A percentile compares a stretch with the other conserved stretches of the same genome.
Evolutionary conservation across 2,329 filamentous ascomycete genomes (phyloP).

Genomic region (Ceratocystis diversiconidia): DNA sequence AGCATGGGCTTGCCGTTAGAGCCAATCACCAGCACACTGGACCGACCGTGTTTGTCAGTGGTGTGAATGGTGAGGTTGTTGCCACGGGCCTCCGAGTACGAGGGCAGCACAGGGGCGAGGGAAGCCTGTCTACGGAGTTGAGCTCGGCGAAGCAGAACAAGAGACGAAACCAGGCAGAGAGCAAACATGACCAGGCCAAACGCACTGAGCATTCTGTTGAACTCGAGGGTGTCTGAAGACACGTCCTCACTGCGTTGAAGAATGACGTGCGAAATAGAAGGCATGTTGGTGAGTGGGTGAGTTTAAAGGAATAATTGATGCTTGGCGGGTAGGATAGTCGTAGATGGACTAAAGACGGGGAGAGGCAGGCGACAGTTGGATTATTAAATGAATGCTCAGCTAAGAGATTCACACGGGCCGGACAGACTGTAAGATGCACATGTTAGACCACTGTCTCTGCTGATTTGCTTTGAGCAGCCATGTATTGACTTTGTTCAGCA

Average conservation of each 20-base stretch:
- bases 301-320: not conserved
- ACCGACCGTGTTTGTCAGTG: constrained; percentile 36
- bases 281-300: constrained; percentile 15
- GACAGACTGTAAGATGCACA: not conserved
- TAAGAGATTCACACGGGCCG: constrained; percentile 15
- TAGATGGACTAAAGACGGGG: not conserved
- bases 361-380: not conserved
- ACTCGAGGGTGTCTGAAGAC: constrained; percentile 41
- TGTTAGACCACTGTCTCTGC: constrained; percentile 7
- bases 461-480: not conserved
- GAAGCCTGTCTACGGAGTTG: constrained; percentile 31
- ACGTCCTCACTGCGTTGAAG: constrained; percentile 25
- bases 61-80: constrained; percentile 45
- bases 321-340: not conserved
- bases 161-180: constrained; percentile 50
- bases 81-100: constrained; percentile 32
- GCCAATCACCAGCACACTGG: constrained; percentile 63
- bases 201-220: constrained; percentile 66
- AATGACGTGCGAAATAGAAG: constrained; percentile 16
- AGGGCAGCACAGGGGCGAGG: constrained; percentile 33
- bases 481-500: constrained; percentile 1
- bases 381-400: constrained; percentile 17
- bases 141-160: constrained; percentile 60
- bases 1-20: constrained; percentile 65
- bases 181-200: constrained; percentile 63